phyloP scores from a whole-genome alignment of 129 eudicot genomes.

The Arctium lappa region DNA sequence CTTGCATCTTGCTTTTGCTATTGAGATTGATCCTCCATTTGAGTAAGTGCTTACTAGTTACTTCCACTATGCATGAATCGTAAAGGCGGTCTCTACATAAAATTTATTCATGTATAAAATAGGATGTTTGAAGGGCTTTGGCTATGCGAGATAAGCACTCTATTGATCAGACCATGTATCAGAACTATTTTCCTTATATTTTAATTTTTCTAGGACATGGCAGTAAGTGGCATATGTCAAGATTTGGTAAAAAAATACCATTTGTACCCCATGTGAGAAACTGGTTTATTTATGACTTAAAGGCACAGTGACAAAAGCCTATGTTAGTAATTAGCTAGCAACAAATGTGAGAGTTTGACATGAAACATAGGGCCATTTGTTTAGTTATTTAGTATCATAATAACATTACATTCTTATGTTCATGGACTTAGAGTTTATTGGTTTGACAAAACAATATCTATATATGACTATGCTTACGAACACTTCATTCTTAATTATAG shows the following conservation, averaged over 20 bases:
- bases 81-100: neutral
- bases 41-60: slow-evolving; percentile 58
- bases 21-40: slow-evolving; percentile 91
- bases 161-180: neutral
- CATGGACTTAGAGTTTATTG: neutral
- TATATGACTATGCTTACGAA: neutral
- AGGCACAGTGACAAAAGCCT: neutral
- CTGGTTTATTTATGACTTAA: neutral
- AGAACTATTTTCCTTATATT: neutral
- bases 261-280: neutral
- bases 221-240: neutral
- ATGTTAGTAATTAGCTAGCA: neutral
- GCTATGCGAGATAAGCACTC: neutral
- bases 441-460: neutral
- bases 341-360: slow-evolving; percentile 5
- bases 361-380: neutral
- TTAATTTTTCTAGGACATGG: neutral
- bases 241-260: slow-evolving; percentile 1
- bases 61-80: slow-evolving; percentile 10
- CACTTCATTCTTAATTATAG: neutral
- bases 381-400: neutral
- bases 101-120: neutral
- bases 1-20: slow-evolving; percentile 76
- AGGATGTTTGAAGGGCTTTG: neutral
- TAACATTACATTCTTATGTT: neutral